Base-by-base conservation (phyloP, 768 basidiomycete species). In the Suillus hirtellus region DNA sequence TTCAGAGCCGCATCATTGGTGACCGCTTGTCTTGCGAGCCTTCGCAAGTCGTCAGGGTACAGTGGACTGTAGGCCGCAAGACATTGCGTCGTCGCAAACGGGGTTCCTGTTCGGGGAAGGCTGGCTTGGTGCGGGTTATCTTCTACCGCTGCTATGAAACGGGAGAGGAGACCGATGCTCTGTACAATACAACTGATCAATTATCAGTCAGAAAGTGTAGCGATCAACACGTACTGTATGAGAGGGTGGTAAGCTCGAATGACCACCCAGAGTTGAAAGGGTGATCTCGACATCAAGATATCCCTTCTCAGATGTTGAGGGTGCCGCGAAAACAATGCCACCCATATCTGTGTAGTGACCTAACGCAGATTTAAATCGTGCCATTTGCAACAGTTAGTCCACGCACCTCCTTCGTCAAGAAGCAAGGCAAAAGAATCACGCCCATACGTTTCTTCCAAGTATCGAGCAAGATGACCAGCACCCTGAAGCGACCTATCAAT, bases 321-420 rank as follows among this genome's bases (percentile, higher is more conserved):
- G 86, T 1, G 74, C 71, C 0, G 89, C 87, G 59, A 91, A 77
- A 19, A 83, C 44, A 19, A 61, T n/a, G 24, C 58, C 63, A 8
- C 64, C 64, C 31, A 65, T 53, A 24, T 66, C 53, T 12, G n/a
- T 54, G 19, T 50, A 40, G 24, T 19, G 21, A 59, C 8, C 65
- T 64, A 19, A 60, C 5, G 6, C 10, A 42, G 17, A 42, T 24
- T 52, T 42, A 3, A 58, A 17, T 42, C 8, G 40, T 12, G 56
- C 17, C 11, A 42, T 19, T 27, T 27, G 10, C 11, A 27, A 19
- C 5, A 19, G 12, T 19, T 42, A 12, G 56, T 42, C 10, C 8
- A 76, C 78, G 66, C 71, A 86, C 91, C 84, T 59, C 94, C 93
- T 80, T 96, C 95, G 69, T 96, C 95, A 19, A 96, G 80, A 47